Conservation (phyloP, 306 rosid genomes). For the Glycyrrhiza uralensis region DNA sequence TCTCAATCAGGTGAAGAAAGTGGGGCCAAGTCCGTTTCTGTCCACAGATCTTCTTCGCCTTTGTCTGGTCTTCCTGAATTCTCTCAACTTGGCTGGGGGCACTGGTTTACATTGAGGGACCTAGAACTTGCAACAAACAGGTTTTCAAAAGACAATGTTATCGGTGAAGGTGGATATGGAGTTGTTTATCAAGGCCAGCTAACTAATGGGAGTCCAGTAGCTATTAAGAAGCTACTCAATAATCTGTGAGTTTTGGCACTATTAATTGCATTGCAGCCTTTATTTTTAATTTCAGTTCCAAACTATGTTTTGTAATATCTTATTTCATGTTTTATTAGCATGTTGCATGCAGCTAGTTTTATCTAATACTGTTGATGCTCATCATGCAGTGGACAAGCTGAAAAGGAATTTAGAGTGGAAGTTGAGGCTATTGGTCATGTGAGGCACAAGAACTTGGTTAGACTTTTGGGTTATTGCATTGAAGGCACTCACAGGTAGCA, state of each 20-base stretch:
- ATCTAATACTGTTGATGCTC: constrained; percentile 15
- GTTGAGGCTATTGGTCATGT: constrained; percentile 98
- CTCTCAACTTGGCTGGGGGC: constrained; percentile 98
- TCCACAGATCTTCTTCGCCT: constrained; percentile 52
- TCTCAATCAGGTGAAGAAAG: constrained; percentile 70
- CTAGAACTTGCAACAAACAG: constrained; percentile 81
- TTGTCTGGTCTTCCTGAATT: constrained; percentile 83
- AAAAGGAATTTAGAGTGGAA: constrained; percentile 93
- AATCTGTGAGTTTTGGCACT: constrained; percentile 61
- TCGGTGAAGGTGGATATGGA: constrained; percentile 98
- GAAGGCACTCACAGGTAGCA: constrained; percentile 93
- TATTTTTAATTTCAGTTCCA: neutral
- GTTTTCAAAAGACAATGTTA: constrained; percentile 77
- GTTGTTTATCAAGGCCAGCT: constrained; percentile 75
- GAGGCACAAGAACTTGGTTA: constrained; percentile 86
- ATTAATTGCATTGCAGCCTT: neutral
- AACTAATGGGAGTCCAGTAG: constrained; percentile 81
- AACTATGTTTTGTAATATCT: neutral
- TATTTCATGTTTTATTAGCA: neutral
- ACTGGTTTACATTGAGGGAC: constrained; percentile 94
- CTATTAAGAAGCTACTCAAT: constrained; percentile 88
- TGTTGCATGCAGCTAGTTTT: constrained; percentile 14
- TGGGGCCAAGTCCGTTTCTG: constrained; percentile 40
- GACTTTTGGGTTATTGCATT: constrained; percentile 84
- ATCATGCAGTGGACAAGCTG: constrained; percentile 84